Base-by-base conservation (phyloP, 805 yeast genomes). In the Candida tallmaniae region DNA sequence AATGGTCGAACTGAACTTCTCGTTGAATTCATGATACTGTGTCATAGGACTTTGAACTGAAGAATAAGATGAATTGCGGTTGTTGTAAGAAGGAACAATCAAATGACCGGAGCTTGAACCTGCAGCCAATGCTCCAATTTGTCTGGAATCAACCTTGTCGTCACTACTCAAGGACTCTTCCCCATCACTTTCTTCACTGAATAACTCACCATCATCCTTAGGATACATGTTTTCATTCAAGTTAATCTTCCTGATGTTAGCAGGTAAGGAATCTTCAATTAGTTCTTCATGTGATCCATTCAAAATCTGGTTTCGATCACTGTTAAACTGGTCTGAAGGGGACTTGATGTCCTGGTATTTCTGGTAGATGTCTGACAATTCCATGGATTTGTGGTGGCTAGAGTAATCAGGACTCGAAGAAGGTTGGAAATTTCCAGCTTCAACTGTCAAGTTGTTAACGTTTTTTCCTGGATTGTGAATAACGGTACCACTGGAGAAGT, bases 1-100 rank as follows among this genome's bases (percentile, higher is more conserved):
- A 6, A 42, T 27, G 18, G 38, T 24, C 6, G 42, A 35, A 13
- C 14, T 46, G 44, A 63, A 62, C 36, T 64, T 69, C 35, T 58
- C 53, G 41, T 56, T 63, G 47, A 66, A 62, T 44, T 66, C 70
- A 32, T 58, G 45, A 40, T 62, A 65, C 41, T 66, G 73, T 2
- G 71, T 62, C 56, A 54, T 56, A 6, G 73, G 72, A 4, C 67
- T 58, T 35, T 60, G 63, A 23, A 64, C 68, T 3, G 68, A 60
- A 2, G 70, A 58, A 40, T 56, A 50, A 31, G 63, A 55, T 23
- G 57, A 51, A 42, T 58, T 58, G 23, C 68, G 47, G 26, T 54
- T 43, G 15, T 47, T 51, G 22, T 49, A 46, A 23, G 31, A 22
- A 10, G 48, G 41, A 2, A 43, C 43, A 21, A 23, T 10, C 24